Conservation (phyloP, 2,329 filamentous ascomycete species). For the Harringtonia lauricola region DNA sequence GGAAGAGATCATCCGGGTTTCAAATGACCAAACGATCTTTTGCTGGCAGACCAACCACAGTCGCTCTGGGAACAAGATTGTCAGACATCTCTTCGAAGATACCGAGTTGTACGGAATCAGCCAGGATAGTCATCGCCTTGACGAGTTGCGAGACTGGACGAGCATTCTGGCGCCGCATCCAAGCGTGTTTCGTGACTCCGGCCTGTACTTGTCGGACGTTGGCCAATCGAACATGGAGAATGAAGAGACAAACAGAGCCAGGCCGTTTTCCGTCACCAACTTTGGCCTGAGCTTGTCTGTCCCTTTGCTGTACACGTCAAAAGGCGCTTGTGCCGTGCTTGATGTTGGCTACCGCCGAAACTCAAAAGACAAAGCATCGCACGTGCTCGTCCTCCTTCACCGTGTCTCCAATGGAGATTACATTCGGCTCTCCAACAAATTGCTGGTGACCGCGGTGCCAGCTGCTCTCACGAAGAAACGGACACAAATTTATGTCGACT, state of each 20-base stretch:
- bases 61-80: not conserved
- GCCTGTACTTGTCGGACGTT: constrained; percentile 2
- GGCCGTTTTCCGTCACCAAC: constrained; percentile 9
- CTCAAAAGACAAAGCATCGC: not conserved
- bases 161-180: constrained; percentile 11
- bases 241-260: not conserved
- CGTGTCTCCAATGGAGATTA: constrained; percentile 5
- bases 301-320: constrained; percentile 7
- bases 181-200: constrained; percentile 5
- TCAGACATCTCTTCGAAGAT: not conserved
- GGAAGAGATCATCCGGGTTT: constrained; percentile 17
- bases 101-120: not conserved
- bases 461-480: not conserved
- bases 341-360: constrained; percentile 4
- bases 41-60: constrained; percentile 12
- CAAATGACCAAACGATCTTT: constrained; percentile 18
- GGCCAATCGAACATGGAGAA: not conserved
- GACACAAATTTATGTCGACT: constrained; percentile 7
- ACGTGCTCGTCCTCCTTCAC: constrained; percentile 5
- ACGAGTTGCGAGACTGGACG: constrained; percentile 6
- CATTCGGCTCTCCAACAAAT: constrained; percentile 5
- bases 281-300: constrained; percentile 9
- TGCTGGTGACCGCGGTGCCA: constrained; percentile 5
- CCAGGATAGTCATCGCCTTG: not conserved
- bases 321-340: constrained; percentile 7